Conservation (phyloP, 202 grass and related monocot genomes). For the Musa balbisiana region DNA sequence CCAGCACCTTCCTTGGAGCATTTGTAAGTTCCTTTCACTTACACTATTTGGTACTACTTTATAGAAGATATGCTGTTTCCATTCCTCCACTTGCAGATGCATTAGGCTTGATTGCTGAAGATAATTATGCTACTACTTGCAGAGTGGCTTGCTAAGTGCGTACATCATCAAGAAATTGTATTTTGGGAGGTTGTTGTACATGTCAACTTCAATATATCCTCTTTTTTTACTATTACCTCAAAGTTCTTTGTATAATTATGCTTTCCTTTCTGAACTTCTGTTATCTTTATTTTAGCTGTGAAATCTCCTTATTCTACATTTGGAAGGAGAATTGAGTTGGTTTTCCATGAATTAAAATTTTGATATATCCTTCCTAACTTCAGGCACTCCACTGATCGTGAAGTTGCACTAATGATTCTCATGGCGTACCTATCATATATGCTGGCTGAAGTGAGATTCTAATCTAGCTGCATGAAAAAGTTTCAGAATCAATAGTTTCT, state of each 20-base stretch:
- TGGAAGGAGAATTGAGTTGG: not conserved
- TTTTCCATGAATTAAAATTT: conserved; percentile 1
- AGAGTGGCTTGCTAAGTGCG: conserved; percentile 88
- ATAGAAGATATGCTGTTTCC: not conserved
- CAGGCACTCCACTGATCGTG: conserved; percentile 97
- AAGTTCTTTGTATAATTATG: not conserved
- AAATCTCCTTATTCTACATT: not conserved
- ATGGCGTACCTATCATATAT: conserved; percentile 99
- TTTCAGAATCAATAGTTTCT: not conserved
- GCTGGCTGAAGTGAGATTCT: conserved; percentile 72
- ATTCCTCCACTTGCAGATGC: not conserved
- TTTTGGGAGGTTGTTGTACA: conserved; percentile 64
- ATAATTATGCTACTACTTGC: conserved; percentile 25
- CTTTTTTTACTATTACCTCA: not conserved
- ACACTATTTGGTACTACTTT: too few relatives aligned
- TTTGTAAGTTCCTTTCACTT: conserved; percentile 53
- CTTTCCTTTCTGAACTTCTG: not conserved
- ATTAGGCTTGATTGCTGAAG: conserved; percentile 3
- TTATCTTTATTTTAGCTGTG: not conserved
- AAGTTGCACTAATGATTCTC: conserved; percentile 92
- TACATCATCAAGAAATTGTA: conserved; percentile 95
- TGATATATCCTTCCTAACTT: conserved; percentile 4
- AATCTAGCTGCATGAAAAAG: not conserved
- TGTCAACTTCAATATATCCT: not conserved
- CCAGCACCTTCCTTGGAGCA: conserved; percentile 84